Percentiles rank a stretch among this genome's conserved stretches.
phyloP scores from a whole-genome alignment of 805 yeast genomes.

The Barnettozyma wickerhamii region DNA sequence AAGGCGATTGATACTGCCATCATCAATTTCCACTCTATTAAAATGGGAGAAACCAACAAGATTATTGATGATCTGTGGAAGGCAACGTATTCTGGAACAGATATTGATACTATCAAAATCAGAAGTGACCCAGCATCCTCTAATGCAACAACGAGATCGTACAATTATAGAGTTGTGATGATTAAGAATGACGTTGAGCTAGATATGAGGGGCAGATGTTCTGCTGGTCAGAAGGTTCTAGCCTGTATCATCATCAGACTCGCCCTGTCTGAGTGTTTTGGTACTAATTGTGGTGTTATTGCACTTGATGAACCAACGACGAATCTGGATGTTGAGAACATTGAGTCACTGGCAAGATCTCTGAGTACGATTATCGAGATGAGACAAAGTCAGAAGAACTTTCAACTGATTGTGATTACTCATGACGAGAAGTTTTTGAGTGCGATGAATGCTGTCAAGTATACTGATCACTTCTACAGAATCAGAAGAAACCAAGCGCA shows the following conservation, averaged over 20 bases:
- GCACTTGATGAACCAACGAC: constrained; percentile 98
- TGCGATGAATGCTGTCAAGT: constrained; percentile 79
- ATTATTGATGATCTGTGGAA: constrained; percentile 92
- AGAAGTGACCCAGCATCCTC: constrained; percentile 61
- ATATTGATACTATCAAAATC: constrained; percentile 85
- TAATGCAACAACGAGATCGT: constrained; percentile 51
- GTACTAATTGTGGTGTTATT: constrained; percentile 90
- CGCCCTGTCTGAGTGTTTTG: constrained; percentile 94
- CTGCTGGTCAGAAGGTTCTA: constrained; percentile 95
- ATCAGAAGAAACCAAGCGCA: constrained; percentile 79
- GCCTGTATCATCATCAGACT: constrained; percentile 89
- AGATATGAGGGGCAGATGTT: constrained; percentile 97
- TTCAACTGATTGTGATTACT: constrained; percentile 92
- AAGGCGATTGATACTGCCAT: constrained; percentile 90
- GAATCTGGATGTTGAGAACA: constrained; percentile 83
- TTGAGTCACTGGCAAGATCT: constrained; percentile 81
- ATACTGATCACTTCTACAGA: constrained; percentile 83
- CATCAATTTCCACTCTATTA: constrained; percentile 84
- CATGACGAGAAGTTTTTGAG: constrained; percentile 91
- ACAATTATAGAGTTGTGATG: constrained; percentile 94
- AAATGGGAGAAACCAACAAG: constrained; percentile 89
- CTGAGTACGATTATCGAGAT: constrained; percentile 68
- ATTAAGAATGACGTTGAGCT: constrained; percentile 84
- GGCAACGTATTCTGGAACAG: constrained; percentile 90
- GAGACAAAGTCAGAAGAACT: constrained; percentile 76